phyloP scores from a whole-genome alignment of 2,329 filamentous ascomycete species.

The Colletotrichum liriopes region DNA sequence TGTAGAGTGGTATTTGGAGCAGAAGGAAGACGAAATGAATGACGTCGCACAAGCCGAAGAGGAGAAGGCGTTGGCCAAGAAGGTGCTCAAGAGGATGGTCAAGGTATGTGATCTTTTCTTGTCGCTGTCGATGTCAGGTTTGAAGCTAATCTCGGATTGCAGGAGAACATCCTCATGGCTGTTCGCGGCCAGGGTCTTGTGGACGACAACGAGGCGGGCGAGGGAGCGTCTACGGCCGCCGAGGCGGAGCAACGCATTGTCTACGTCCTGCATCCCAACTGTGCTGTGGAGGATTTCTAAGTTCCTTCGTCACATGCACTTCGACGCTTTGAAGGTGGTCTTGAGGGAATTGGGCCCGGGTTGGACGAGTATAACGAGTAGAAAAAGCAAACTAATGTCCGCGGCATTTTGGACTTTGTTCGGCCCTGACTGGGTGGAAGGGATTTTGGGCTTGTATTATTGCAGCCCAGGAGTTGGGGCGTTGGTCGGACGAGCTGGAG shows the following conservation, averaged over 20 bases:
- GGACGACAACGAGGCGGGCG: slow-evolving; percentile 59
- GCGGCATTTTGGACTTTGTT: slow-evolving; percentile 24
- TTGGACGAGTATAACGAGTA: slow-evolving; percentile 18
- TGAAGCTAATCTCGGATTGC: slow-evolving; percentile 57
- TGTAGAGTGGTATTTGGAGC: slow-evolving; percentile 91
- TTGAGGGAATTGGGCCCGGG: background rate
- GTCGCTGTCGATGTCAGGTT: slow-evolving; percentile 60
- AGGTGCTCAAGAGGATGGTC: slow-evolving; percentile 96
- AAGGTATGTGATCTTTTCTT: slow-evolving; percentile 68
- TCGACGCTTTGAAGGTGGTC: background rate
- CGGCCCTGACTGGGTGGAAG: slow-evolving; percentile 14
- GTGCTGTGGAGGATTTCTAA: slow-evolving; percentile 79
- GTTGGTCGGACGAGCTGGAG: slow-evolving; percentile 10
- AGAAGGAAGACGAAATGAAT: slow-evolving; percentile 86
- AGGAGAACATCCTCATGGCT: slow-evolving; percentile 91
- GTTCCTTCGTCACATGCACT: background rate
- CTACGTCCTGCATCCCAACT: slow-evolving; percentile 96
- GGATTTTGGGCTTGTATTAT: slow-evolving; percentile 11
- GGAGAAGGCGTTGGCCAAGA: slow-evolving; percentile 80
- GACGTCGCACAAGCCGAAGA: slow-evolving; percentile 72
- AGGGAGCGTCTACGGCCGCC: slow-evolving; percentile 59
- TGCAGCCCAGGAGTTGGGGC: slow-evolving; percentile 33
- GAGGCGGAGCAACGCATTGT: slow-evolving; percentile 67
- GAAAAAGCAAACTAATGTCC: slow-evolving; percentile 27
- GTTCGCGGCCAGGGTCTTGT: slow-evolving; percentile 75